Base-by-base conservation (phyloP, 371 early-diverging fungal genomes). In the Mucor piriformis region DNA sequence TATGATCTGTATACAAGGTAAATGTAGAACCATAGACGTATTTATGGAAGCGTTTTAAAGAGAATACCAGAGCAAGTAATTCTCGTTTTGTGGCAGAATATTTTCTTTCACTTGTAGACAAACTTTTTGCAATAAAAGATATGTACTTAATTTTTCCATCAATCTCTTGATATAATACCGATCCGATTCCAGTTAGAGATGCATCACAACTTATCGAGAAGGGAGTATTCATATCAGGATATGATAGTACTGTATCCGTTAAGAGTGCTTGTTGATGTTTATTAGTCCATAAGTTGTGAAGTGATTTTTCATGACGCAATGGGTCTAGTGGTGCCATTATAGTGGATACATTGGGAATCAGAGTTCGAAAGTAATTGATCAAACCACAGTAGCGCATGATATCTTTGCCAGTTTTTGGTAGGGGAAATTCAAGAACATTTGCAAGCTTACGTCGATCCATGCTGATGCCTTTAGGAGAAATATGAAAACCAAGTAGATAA, bases 161-260 rank as follows among this genome's bases (percentile, higher is more conserved):
- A 16, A 40, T 16, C 16, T 16, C 16, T 16, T 40, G 40, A 15
- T 16, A 40, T 6, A 40, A 40, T 16, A 16, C 40, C 2, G 40
- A 15, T 16, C 40, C 40, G 3, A 40, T 40, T 16, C 40, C 40
- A 3, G 40, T 40, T 2, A 16, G 16, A 11, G 44, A 44, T n/a
- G 74, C 73, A 56, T 81, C 74, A 8, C 72, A 72, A 5, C 65
- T 69, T 0, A 81, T 48, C 15, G 55, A 61, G 16, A 81, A 68
- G 0, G 57, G 57, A 1, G 21, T 1, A 2, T 24, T 53, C 20
- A 65, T 62, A 24, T 79, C 71, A 2, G 69, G 63, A 33, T 23
- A 33, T 21, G 29, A 32, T 0, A 57, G 13, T 2, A 57, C 3
- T 2, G 37, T 29, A 0, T 48, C 34, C n/a, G 18, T 35, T 20